phyloP scores from a whole-genome alignment of 140 eudicot genomes.

The Anethum foeniculum region DNA sequence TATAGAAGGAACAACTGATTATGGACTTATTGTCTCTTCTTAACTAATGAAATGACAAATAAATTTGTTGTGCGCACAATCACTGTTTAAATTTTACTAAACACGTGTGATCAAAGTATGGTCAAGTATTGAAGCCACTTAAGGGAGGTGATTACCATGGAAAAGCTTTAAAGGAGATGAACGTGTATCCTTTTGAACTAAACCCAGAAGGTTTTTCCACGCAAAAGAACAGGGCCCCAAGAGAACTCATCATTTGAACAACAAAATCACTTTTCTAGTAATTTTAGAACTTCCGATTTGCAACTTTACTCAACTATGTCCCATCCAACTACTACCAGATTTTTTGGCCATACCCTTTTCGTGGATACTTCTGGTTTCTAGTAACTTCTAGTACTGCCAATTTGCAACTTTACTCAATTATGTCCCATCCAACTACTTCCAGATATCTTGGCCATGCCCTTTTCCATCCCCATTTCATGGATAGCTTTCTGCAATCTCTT shows the following conservation, averaged over 20 bases:
- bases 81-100: neutral
- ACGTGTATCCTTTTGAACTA: neutral
- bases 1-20: neutral
- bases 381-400: neutral
- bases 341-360: constrained; percentile 44
- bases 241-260: neutral
- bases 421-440: constrained; percentile 78
- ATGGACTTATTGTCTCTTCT: neutral
- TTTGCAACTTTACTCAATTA: constrained; percentile 7
- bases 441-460: constrained; percentile 46
- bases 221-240: neutral
- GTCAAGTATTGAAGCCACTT: neutral
- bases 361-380: constrained; percentile 16
- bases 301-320: constrained; percentile 17
- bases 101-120: neutral
- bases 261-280: neutral
- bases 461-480: constrained; percentile 36
- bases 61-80: neutral
- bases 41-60: neutral
- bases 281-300: neutral
- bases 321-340: constrained; percentile 78
- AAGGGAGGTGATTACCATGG: neutral
- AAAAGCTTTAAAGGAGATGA: neutral
- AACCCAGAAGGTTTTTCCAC: neutral
- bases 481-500: constrained; percentile 46